A percentile compares a stretch with the other conserved stretches of the same genome.
Conservation (phyloP, 345 rosid species). For the Corymbia maculata region DNA sequence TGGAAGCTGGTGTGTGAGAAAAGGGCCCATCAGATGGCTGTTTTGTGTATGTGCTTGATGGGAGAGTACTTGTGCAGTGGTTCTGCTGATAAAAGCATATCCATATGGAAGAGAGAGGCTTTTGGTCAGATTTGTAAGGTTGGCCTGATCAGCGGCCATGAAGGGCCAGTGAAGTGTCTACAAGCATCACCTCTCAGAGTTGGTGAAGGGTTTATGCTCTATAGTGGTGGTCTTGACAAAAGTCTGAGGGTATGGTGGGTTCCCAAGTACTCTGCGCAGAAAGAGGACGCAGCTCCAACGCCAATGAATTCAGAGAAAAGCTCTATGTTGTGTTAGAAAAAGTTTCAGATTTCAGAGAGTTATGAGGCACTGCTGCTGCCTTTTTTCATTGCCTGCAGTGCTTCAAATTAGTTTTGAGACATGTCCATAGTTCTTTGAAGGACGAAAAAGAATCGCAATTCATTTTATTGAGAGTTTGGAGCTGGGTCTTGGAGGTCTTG, state of each 20-base stretch:
- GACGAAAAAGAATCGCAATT: not conserved
- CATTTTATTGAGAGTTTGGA: not conserved
- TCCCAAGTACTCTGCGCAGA: conserved; percentile 17
- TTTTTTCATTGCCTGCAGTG: not conserved
- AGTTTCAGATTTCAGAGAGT: not conserved
- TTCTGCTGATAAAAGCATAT: conserved; percentile 85
- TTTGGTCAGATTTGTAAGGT: conserved; percentile 37
- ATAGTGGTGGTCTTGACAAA: conserved; percentile 89
- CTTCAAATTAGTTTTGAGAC: not conserved
- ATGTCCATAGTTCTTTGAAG: not conserved
- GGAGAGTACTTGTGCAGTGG: conserved; percentile 73
- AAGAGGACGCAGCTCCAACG: not conserved
- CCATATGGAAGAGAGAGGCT: conserved; percentile 62
- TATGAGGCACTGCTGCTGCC: not conserved
- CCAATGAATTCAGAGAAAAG: not conserved
- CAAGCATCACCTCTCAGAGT: conserved; percentile 50
- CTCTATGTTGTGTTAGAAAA: not conserved
- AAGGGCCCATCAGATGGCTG: conserved; percentile 67
- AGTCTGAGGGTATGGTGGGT: conserved; percentile 94
- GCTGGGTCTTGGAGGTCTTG: not conserved
- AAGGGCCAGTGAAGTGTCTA: conserved; percentile 87
- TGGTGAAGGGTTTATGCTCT: conserved; percentile 72
- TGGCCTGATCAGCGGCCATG: conserved; percentile 63
- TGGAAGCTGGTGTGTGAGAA: conserved; percentile 58
- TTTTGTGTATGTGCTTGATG: conserved; percentile 55